These are phyloP conservation scores for Poa annua DNA, from an alignment of 176 grass and related monocot species.

Conservation along the genomic window DNA sequence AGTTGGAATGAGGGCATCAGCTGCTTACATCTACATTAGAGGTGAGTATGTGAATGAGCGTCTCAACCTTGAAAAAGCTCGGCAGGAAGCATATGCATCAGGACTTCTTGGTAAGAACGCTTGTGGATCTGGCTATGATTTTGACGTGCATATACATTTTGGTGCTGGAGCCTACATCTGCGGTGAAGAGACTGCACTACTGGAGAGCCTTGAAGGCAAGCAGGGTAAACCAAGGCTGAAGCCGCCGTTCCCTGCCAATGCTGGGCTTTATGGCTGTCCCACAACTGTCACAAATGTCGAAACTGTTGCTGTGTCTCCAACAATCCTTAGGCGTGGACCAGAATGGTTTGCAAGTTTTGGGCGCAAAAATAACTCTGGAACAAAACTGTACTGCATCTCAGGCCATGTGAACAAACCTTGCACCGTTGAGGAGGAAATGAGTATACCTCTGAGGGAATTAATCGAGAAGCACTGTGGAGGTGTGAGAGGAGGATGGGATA, in stretches of 20 bases:
- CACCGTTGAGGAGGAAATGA: constrained; percentile 97
- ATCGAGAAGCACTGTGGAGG: constrained; percentile 90
- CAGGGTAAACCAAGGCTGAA: constrained; percentile 91
- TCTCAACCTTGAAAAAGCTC: constrained; percentile 72
- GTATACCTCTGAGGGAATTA: constrained; percentile 86
- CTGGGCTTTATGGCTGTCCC: constrained; percentile 84
- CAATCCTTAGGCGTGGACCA: constrained; percentile 84
- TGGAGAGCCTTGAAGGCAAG: constrained; percentile 93
- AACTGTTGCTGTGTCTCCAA: constrained; percentile 89
- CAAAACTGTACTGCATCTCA: constrained; percentile 81
- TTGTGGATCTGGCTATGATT: constrained; percentile 94
- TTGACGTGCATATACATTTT: constrained; percentile 89
- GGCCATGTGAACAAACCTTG: constrained; percentile 97
- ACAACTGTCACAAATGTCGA: constrained; percentile 95
- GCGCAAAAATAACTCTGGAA: constrained; percentile 87
- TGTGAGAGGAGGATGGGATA: constrained; percentile 94
- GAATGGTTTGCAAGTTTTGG: constrained; percentile 98
- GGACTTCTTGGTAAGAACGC: constrained; percentile 91
- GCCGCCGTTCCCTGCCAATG: constrained; percentile 90
- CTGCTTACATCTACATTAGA: constrained; percentile 97
- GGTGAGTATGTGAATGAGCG: constrained; percentile 96
- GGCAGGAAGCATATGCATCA: constrained; percentile 81
- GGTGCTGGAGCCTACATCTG: constrained; percentile 97
- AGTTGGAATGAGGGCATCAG: constrained; percentile 87
- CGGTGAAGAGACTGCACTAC: constrained; percentile 92